A percentile compares a stretch with the other conserved stretches of the same genome.
phyloP scores from a whole-genome alignment of 2,329 filamentous ascomycete species.

The Albifimbria verrucaria region DNA sequence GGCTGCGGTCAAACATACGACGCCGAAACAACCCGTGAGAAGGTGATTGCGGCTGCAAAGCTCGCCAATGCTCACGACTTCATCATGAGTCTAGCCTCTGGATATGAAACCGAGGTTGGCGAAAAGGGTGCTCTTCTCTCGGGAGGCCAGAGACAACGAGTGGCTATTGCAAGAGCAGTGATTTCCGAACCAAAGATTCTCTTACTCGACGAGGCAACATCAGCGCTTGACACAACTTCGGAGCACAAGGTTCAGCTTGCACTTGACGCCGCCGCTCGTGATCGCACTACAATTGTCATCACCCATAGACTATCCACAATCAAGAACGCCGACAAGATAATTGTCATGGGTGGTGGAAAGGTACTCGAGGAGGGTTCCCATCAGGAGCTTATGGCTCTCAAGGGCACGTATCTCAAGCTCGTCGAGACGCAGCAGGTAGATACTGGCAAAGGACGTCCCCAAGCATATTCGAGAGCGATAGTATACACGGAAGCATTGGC shows the following conservation, averaged over 20 bases:
- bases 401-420: constrained; percentile 8
- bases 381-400: constrained; percentile 44
- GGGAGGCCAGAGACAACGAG: constrained; percentile 11
- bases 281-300: constrained; percentile 58
- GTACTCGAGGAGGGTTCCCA: constrained; percentile 62
- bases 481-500: neutral
- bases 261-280: constrained; percentile 43
- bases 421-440: constrained; percentile 7
- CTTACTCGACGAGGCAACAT: constrained; percentile 13
- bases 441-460: neutral
- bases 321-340: constrained; percentile 59
- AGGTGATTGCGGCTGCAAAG: constrained; percentile 7
- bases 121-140: constrained; percentile 7
- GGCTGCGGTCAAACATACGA: constrained; percentile 22
- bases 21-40: neutral
- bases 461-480: neutral
- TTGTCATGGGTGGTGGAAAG: constrained; percentile 57
- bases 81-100: constrained; percentile 9
- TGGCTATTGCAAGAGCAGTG: constrained; percentile 12
- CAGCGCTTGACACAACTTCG: constrained; percentile 9
- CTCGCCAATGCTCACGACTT: constrained; percentile 12
- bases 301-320: constrained; percentile 58
- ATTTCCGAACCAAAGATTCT: constrained; percentile 19
- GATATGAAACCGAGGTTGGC: constrained; percentile 12
- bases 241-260: constrained; percentile 44